These are phyloP conservation scores for Claviceps pusilla DNA, from an alignment of 2,329 filamentous ascomycete genomes.

Conservation along the genomic window DNA sequence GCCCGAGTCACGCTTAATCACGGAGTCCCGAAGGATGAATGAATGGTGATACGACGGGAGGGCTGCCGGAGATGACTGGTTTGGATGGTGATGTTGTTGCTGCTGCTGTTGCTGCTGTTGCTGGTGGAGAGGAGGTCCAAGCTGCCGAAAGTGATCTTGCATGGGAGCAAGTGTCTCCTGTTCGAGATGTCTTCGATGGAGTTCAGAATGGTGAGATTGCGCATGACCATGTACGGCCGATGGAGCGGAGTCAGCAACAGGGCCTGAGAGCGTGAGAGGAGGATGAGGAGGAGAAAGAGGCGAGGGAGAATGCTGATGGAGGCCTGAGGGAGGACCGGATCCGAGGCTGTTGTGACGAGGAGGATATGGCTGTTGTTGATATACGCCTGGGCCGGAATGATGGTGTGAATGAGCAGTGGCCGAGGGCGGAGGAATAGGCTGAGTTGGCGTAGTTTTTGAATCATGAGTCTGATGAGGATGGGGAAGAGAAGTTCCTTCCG, in stretches of 20 bases:
- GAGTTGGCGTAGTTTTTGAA: conserved; percentile 14
- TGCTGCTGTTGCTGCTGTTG: conserved; percentile 10
- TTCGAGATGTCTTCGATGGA: conserved; percentile 42
- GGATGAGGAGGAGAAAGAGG: not conserved
- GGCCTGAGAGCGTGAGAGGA: not conserved
- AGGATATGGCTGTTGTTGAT: conserved; percentile 27
- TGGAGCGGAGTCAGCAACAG: conserved; percentile 12
- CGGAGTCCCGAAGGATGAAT: conserved; percentile 33
- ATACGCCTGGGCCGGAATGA: conserved; percentile 20
- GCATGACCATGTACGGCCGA: conserved; percentile 16
- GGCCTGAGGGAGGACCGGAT: conserved; percentile 10
- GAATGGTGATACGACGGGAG: conserved; percentile 27
- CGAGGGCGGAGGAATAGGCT: conserved; percentile 9
- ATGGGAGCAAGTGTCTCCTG: conserved; percentile 38
- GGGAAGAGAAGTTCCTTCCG: conserved; percentile 33
- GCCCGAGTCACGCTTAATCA: conserved; percentile 41
- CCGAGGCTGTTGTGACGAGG: conserved; percentile 19
- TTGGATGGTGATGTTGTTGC: conserved; percentile 9
- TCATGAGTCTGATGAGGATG: conserved; percentile 21
- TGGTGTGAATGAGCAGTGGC: conserved; percentile 10
- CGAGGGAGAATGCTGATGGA: not conserved
- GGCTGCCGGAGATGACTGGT: conserved; percentile 26
- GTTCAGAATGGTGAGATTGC: conserved; percentile 24
- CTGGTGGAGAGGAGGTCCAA: conserved; percentile 7
- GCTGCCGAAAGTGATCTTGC: conserved; percentile 34